Evolutionary conservation across 768 basidiomycete genomes (phyloP).

Genomic region (Plicaturopsis crispa): DNA sequence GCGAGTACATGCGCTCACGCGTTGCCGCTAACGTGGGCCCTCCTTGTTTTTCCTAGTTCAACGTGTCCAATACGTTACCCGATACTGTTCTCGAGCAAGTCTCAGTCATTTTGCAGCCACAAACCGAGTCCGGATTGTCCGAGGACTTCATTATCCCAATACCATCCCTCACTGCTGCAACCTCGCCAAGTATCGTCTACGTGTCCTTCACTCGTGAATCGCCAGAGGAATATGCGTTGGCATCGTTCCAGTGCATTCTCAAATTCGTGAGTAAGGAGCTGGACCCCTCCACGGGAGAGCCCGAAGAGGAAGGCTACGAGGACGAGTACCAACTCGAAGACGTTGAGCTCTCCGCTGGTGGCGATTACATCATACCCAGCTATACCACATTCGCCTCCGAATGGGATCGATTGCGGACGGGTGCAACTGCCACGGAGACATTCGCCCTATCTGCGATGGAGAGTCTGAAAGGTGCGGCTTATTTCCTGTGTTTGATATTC

Average conservation of each 20-base stretch:
- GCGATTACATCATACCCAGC: slow-evolving; percentile 94
- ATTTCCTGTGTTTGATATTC: not conserved
- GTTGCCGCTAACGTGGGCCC: too few relatives aligned
- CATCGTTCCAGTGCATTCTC: slow-evolving; percentile 85
- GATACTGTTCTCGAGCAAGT: slow-evolving; percentile 94
- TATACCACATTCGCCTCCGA: slow-evolving; percentile 89
- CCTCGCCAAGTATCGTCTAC: slow-evolving; percentile 82
- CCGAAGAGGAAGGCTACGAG: slow-evolving; percentile 98
- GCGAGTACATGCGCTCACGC: too few relatives aligned
- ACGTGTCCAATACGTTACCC: slow-evolving; percentile 92
- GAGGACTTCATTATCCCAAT: slow-evolving; percentile 95
- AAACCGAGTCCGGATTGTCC: slow-evolving; percentile 63
- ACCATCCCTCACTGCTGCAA: slow-evolving; percentile 56
- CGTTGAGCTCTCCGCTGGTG: slow-evolving; percentile 84
- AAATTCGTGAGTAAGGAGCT: slow-evolving; percentile 97
- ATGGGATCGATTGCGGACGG: slow-evolving; percentile 86
- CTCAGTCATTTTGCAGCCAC: slow-evolving; percentile 86
- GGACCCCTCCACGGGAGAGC: slow-evolving; percentile 90
- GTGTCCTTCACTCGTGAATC: slow-evolving; percentile 86
- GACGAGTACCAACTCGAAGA: slow-evolving; percentile 99
- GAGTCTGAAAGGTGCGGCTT: slow-evolving; percentile 76
- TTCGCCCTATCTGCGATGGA: slow-evolving; percentile 91
- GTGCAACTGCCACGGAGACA: slow-evolving; percentile 81
- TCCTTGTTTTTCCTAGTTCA: slow-evolving; percentile 63
- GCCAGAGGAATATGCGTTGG: slow-evolving; percentile 70